Evolutionary conservation across 2,329 filamentous ascomycete genomes (phyloP).

Genomic region (Trichoderma endophyticum): DNA sequence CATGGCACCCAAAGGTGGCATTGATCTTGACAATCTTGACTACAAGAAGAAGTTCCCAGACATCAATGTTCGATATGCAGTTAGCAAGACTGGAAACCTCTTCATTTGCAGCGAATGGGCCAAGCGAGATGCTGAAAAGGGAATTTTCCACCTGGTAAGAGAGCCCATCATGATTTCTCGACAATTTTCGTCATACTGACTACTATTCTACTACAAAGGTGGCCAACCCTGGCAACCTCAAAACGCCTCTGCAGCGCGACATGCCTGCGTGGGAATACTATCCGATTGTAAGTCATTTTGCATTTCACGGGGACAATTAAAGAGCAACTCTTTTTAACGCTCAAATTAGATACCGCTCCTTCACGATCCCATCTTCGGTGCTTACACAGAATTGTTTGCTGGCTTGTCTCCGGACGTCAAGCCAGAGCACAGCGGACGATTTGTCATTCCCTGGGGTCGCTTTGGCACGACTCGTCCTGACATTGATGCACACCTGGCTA

Average conservation of each 20-base stretch:
- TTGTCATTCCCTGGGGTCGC: constrained; percentile 16
- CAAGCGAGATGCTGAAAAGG: constrained; percentile 14
- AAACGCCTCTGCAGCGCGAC: constrained; percentile 30
- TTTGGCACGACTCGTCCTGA: constrained; percentile 11
- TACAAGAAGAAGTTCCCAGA: constrained; percentile 20
- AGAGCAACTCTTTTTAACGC: background rate
- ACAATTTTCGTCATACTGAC: background rate
- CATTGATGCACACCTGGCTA: background rate
- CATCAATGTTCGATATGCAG: background rate
- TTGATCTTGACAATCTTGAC: constrained; percentile 27
- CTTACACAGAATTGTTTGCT: constrained; percentile 48
- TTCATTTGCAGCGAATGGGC: constrained; percentile 16
- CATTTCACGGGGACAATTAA: too few relatives aligned
- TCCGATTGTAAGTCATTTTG: background rate
- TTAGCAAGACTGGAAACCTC: constrained; percentile 16
- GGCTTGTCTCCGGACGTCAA: constrained; percentile 44
- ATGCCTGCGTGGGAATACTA: background rate
- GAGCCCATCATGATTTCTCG: background rate
- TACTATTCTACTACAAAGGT: constrained; percentile 11
- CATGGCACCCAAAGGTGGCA: constrained; percentile 17
- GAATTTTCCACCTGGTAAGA: constrained; percentile 19
- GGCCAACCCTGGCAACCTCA: constrained; percentile 37
- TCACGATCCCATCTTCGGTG: constrained; percentile 37
- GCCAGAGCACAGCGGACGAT: constrained; percentile 24
- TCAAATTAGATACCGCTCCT: constrained; percentile 16